phyloP scores from a whole-genome alignment of 768 basidiomycete species.

The Clitopilus passeckerianus region DNA sequence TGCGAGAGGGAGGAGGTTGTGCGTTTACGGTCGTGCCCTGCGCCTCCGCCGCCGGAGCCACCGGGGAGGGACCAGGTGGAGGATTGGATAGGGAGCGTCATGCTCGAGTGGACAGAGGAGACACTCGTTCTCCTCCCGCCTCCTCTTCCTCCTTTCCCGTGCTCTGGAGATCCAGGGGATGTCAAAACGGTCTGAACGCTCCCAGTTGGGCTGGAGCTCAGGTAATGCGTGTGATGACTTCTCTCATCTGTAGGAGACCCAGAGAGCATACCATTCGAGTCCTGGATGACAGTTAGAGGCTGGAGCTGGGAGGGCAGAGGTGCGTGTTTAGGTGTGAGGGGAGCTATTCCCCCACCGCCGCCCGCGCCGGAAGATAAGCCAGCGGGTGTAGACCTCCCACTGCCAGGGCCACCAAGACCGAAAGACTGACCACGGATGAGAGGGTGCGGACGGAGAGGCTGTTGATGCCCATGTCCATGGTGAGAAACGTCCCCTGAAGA shows the following conservation, averaged over 20 bases:
- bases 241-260: slow-evolving; percentile 31
- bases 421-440: slow-evolving; percentile 72
- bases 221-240: slow-evolving; percentile 14
- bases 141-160: slow-evolving; percentile 20
- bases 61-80: slow-evolving; percentile 9
- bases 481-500: neutral
- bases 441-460: slow-evolving; percentile 61
- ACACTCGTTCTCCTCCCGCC: slow-evolving; percentile 35
- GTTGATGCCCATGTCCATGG: slow-evolving; percentile 6
- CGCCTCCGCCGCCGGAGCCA: neutral
- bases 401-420: slow-evolving; percentile 18
- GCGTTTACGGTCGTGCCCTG: slow-evolving; percentile 38
- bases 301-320: slow-evolving; percentile 41
- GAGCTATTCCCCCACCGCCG: slow-evolving; percentile 12
- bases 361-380: neutral
- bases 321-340: slow-evolving; percentile 31
- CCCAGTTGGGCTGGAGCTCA: slow-evolving; percentile 28
- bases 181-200: slow-evolving; percentile 22
- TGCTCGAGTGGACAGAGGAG: slow-evolving; percentile 55
- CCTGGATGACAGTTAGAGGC: slow-evolving; percentile 58
- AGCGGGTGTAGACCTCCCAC: neutral
- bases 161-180: slow-evolving; percentile 18
- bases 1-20: slow-evolving; percentile 55
- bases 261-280: slow-evolving; percentile 29
- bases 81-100: slow-evolving; percentile 47